Evolutionary conservation across 257 asterid species (phyloP).

Genomic region (Solanum medicagineum): DNA sequence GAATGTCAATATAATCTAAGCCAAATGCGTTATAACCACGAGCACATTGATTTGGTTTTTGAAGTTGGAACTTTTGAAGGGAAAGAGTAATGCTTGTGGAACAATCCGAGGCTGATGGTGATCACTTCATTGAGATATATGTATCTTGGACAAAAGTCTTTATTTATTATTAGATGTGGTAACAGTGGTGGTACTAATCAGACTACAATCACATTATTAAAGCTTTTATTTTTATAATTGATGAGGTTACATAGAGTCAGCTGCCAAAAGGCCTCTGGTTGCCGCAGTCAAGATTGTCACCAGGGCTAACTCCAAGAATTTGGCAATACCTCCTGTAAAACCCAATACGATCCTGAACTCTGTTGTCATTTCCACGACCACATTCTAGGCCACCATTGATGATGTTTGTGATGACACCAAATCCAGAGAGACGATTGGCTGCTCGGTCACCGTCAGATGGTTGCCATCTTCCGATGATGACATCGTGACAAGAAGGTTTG

Average conservation of each 20-base stretch:
- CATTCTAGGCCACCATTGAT: slow-evolving; percentile 29
- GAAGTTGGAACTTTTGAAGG: background rate
- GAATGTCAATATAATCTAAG: no score
- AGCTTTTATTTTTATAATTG: background rate
- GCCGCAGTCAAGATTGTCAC: slow-evolving; percentile 15
- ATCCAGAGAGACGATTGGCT: slow-evolving; percentile 16
- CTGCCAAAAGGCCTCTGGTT: slow-evolving; percentile 4
- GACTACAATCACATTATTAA: background rate
- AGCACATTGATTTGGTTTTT: background rate
- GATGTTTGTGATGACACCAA: slow-evolving; percentile 21
- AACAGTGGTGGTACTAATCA: background rate
- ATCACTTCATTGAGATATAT: background rate
- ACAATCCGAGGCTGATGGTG: background rate
- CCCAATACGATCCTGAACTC: slow-evolving; percentile 11
- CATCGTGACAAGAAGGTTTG: slow-evolving; percentile 27
- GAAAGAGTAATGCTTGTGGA: background rate
- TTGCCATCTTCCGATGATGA: slow-evolving; percentile 14
- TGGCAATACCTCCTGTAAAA: slow-evolving; percentile 14
- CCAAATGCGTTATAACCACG: background rate
- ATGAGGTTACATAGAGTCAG: background rate
- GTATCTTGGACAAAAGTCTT: background rate
- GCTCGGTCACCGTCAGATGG: slow-evolving; percentile 1
- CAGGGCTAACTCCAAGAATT: slow-evolving; percentile 9
- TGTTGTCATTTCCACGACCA: slow-evolving; percentile 1
- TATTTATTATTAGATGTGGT: background rate